A percentile compares a stretch with the other conserved stretches of the same genome.
Conservation (phyloP, 2,329 filamentous ascomycete species). For the Colletotrichum sp. region DNA sequence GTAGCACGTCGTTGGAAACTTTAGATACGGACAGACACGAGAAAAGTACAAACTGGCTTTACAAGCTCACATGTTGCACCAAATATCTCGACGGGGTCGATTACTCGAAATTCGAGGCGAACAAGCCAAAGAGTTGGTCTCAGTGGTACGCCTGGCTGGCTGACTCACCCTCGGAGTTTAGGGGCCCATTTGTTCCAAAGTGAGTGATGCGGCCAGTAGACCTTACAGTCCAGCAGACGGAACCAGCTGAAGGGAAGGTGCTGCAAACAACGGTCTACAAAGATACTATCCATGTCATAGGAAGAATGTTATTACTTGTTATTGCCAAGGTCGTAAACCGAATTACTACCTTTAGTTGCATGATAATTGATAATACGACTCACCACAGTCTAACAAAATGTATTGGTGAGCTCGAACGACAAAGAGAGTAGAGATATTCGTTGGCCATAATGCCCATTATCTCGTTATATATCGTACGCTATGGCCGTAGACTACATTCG, state of each 20-base stretch:
- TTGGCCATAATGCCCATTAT: background rate
- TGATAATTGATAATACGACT: background rate
- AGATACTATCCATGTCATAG: background rate
- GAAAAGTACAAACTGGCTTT: background rate
- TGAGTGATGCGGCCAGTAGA: background rate
- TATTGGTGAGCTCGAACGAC: fast-evolving
- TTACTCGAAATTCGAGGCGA: background rate
- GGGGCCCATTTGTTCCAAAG: background rate
- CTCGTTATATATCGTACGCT: fast-evolving
- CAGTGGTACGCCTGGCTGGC: background rate
- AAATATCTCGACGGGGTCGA: fast-evolving
- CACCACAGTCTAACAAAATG: fast-evolving
- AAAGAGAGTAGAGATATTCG: fast-evolving
- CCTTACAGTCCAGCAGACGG: fast-evolving
- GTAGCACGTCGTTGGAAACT: background rate
- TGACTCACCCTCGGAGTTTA: background rate
- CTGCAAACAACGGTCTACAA: fast-evolving
- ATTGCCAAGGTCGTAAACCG: fast-evolving
- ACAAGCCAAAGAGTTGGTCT: background rate
- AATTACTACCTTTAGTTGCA: background rate
- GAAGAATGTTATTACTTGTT: background rate
- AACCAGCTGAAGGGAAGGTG: background rate
- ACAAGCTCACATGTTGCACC: background rate
- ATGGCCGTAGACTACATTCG: fast-evolving
- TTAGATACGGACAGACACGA: background rate